phyloP scores from a whole-genome alignment of 2,329 filamentous ascomycete species.

The Ceratocystiopsis brevicomis region DNA sequence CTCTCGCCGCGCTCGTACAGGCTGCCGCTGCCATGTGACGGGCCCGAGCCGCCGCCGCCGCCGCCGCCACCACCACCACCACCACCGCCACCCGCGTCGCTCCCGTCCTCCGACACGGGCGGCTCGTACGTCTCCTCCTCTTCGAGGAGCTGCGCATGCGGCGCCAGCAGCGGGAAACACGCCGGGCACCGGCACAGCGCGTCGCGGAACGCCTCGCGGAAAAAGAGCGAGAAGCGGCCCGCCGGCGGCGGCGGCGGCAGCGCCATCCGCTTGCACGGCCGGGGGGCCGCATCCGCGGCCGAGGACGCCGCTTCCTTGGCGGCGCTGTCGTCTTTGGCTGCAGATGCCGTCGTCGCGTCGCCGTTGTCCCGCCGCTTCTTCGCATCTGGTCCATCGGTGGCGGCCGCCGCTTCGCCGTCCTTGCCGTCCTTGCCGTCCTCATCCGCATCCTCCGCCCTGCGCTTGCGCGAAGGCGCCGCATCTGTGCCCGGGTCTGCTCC shows the following conservation, averaged over 20 bases:
- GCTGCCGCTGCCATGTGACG: slow-evolving; percentile 55
- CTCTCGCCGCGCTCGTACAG: slow-evolving; percentile 84
- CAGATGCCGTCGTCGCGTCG: neutral
- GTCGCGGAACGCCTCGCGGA: slow-evolving; percentile 60
- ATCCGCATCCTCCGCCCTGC: slow-evolving; percentile 41
- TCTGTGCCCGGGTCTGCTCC: slow-evolving; percentile 3
- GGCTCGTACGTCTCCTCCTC: slow-evolving; percentile 92
- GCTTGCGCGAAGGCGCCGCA: slow-evolving; percentile 32
- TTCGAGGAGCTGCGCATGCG: slow-evolving; percentile 67
- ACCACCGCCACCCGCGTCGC: slow-evolving; percentile 35
- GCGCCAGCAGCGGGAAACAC: slow-evolving; percentile 58
- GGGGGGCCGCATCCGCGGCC: neutral
- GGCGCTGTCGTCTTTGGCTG: slow-evolving; percentile 5
- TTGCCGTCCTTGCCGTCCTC: slow-evolving; percentile 14
- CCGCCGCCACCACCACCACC: slow-evolving; percentile 20
- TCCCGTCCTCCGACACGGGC: slow-evolving; percentile 53
- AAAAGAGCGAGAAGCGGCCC: slow-evolving; percentile 61
- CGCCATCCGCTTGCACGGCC: slow-evolving; percentile 37
- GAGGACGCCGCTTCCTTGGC: neutral
- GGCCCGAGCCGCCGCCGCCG: slow-evolving; percentile 15
- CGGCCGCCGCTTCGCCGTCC: slow-evolving; percentile 26
- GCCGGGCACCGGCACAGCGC: slow-evolving; percentile 62
- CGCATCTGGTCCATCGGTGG: slow-evolving; percentile 11
- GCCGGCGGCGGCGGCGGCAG: slow-evolving; percentile 36
- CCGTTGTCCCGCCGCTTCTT: neutral